Evolutionary conservation across 495 filamentous ascomycete genomes (phyloP).

Genomic region (Jackrogersella minutella): DNA sequence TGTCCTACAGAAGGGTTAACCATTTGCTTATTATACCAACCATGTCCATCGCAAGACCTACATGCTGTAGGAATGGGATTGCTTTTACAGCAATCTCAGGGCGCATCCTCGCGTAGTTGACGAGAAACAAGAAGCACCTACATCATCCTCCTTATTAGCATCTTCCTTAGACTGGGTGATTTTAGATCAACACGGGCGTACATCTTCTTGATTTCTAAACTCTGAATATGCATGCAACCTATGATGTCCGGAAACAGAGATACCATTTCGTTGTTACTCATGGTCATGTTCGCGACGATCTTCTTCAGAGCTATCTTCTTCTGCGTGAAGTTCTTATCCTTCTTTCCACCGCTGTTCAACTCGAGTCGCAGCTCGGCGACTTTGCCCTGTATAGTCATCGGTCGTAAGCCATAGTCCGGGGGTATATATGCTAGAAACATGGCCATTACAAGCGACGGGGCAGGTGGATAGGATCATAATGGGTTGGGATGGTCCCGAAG

Average conservation of each 20-base stretch:
- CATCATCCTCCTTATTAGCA: constrained; percentile 43
- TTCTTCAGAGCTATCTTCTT: constrained; percentile 99
- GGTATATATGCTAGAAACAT: constrained; percentile 61
- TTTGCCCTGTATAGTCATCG: constrained; percentile 81
- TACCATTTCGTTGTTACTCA: constrained; percentile 99
- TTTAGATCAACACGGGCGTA: constrained; percentile 52
- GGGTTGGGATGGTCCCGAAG: constrained; percentile 18
- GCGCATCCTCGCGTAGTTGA: constrained; percentile 95
- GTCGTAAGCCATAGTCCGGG: constrained; percentile 51
- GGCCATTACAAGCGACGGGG: constrained; percentile 44
- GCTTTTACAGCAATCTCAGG: constrained; percentile 94
- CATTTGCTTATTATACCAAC: neutral
- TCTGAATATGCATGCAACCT: constrained; percentile 90
- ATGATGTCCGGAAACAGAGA: constrained; percentile 95
- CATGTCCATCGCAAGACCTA: constrained; percentile 51
- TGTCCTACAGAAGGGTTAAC: constrained; percentile 68
- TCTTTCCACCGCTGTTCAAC: constrained; percentile 91
- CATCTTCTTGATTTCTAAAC: constrained; percentile 99
- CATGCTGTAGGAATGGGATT: constrained; percentile 83
- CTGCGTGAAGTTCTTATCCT: constrained; percentile 95
- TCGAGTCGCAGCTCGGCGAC: constrained; percentile 96
- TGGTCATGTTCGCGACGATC: constrained; percentile 99
- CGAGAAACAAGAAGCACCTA: constrained; percentile 97
- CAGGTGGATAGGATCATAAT: constrained; percentile 42
- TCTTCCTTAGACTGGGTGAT: constrained; percentile 8